Evolutionary conservation across 192 early-diverging fungal genomes (phyloP).

Genomic region (Neocallimastix lanati): DNA sequence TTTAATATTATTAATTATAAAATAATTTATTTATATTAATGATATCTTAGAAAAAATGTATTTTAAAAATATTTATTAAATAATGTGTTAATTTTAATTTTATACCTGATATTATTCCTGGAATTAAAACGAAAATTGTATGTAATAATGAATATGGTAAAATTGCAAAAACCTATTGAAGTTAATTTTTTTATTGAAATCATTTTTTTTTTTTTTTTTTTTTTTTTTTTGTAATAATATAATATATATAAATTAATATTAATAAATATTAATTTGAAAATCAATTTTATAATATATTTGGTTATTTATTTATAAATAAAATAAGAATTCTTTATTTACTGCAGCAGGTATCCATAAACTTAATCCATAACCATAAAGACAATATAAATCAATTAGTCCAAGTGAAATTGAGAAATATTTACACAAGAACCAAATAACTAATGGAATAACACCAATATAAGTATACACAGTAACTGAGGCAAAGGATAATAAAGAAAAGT

Average conservation of each 20-base stretch:
- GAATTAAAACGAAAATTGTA: not conserved
- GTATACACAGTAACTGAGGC: constrained; percentile 67
- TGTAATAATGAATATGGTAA: not conserved
- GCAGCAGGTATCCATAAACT: constrained; percentile 86
- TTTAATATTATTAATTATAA: no score
- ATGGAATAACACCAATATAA: constrained; percentile 52
- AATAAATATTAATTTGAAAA: no score
- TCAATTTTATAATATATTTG: no score
- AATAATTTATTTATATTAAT: no score
- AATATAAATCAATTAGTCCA: constrained; percentile 67
- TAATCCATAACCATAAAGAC: constrained; percentile 80
- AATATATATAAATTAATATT: no score
- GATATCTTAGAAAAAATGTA: no score
- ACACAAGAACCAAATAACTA: constrained; percentile 56
- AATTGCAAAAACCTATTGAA: not conserved
- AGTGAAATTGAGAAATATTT: constrained; percentile 43
- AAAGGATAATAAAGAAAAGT: constrained; percentile 65
- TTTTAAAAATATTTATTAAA: no score
- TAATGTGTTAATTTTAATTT: no score
- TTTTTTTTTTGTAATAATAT: no score
- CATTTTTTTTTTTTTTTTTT: no score
- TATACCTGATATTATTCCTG: not conserved
- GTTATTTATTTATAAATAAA: no score
- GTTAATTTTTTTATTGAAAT: not conserved
- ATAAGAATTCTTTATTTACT: no score